Conservation (phyloP, 2,329 filamentous ascomycete genomes). For the Ustilaginoidea virens region DNA sequence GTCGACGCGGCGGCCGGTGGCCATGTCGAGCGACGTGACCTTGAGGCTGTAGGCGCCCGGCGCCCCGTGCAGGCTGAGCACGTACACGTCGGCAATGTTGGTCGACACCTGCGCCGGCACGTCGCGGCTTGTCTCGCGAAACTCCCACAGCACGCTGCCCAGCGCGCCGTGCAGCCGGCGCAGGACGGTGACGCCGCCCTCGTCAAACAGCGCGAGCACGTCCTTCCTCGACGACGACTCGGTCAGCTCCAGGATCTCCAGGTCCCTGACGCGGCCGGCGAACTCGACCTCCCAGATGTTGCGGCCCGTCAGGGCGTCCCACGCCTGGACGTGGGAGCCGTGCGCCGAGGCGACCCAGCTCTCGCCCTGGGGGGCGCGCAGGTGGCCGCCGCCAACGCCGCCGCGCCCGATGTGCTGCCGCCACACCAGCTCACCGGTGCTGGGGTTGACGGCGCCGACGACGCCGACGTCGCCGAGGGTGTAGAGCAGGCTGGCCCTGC, state of each 20-base stretch:
- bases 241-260: conserved; percentile 64
- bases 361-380: conserved; percentile 66
- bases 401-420: conserved; percentile 54
- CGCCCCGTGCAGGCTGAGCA: conserved; percentile 58
- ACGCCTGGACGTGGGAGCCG: conserved; percentile 56
- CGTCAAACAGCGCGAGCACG: conserved; percentile 52
- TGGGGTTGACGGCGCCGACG: conserved; percentile 78
- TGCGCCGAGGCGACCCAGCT: conserved; percentile 61
- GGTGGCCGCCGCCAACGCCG: conserved; percentile 30
- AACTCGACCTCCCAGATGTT: conserved; percentile 59
- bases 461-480: conserved; percentile 75
- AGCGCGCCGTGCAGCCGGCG: conserved; percentile 57
- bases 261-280: conserved; percentile 42
- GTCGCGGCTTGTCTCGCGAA: conserved; percentile 51
- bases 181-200: conserved; percentile 40
- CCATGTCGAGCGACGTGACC: conserved; percentile 56
- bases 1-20: conserved; percentile 56
- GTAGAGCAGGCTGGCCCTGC: conserved; percentile 81
- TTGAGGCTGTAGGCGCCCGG: conserved; percentile 61
- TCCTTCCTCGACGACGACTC: conserved; percentile 49
- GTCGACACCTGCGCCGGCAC: conserved; percentile 60
- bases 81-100: conserved; percentile 56
- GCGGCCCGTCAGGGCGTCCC: conserved; percentile 71
- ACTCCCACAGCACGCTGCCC: conserved; percentile 68
- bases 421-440: conserved; percentile 74